Conservation (phyloP, 345 rosid species). For the Carallia pectinifolia region DNA sequence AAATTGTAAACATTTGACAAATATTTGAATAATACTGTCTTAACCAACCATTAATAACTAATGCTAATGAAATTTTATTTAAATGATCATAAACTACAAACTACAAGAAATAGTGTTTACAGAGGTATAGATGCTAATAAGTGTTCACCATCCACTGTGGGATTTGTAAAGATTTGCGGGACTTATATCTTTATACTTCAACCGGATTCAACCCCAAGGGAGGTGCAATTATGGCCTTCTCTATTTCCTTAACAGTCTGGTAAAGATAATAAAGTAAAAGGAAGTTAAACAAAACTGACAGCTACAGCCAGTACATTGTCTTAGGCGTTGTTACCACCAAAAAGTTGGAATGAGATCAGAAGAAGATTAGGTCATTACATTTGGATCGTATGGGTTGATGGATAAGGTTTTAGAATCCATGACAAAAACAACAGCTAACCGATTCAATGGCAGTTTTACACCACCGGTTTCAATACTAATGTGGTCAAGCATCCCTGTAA, state of each 20-base stretch:
- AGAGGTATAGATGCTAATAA: slow-evolving; percentile 81
- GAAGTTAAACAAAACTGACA: neutral
- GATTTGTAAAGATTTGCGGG: slow-evolving; percentile 18
- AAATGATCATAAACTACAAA: neutral
- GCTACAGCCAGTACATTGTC: no score
- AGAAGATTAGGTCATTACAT: slow-evolving; percentile 40
- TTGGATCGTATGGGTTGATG: slow-evolving; percentile 87
- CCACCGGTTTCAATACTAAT: slow-evolving; percentile 77
- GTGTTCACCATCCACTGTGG: slow-evolving; percentile 72
- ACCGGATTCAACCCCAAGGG: slow-evolving; percentile 68
- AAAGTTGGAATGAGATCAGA: neutral
- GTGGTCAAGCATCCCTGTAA: slow-evolving; percentile 92
- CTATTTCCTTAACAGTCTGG: slow-evolving; percentile 78
- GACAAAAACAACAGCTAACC: slow-evolving; percentile 86
- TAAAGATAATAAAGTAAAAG: slow-evolving; percentile 10
- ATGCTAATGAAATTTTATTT: neutral
- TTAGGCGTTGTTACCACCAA: no score
- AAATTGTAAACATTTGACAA: no score
- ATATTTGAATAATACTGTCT: no score
- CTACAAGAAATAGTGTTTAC: slow-evolving; percentile 35
- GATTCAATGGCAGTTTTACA: slow-evolving; percentile 74
- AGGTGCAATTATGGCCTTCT: slow-evolving; percentile 80
- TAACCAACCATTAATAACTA: no score
- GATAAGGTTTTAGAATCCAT: slow-evolving; percentile 83
- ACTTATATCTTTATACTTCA: no score